These are phyloP conservation scores for Waltergamsia citrina DNA, from an alignment of 2,329 filamentous ascomycete genomes.

Conservation along the genomic window DNA sequence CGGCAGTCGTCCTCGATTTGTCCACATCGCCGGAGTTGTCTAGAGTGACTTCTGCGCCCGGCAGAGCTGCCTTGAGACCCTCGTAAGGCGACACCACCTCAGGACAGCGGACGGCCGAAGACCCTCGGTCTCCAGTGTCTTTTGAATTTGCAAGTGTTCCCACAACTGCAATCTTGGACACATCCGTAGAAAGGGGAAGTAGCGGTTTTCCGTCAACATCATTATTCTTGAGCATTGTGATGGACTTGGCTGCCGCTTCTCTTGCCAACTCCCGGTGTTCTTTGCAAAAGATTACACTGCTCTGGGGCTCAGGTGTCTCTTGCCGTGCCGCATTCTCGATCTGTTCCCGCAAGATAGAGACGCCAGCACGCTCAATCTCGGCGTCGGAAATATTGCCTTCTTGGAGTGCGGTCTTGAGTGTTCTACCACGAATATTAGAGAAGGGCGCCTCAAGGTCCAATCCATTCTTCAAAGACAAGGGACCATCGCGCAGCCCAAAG, in stretches of 20 bases:
- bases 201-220: background rate
- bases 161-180: slow-evolving; percentile 8
- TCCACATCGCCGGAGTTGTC: slow-evolving; percentile 4
- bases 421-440: slow-evolving; percentile 3
- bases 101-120: slow-evolving; percentile 8
- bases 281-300: slow-evolving; percentile 8
- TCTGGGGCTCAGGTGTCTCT: background rate
- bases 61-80: slow-evolving; percentile 6
- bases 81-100: slow-evolving; percentile 6
- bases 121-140: slow-evolving; percentile 11
- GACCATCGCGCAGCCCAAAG: slow-evolving; percentile 9
- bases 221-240: slow-evolving; percentile 12
- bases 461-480: slow-evolving; percentile 9
- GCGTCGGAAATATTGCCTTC: background rate
- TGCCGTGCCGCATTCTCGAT: slow-evolving; percentile 4
- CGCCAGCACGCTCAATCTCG: slow-evolving; percentile 5
- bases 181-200: slow-evolving; percentile 1
- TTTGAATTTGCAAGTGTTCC: slow-evolving; percentile 9
- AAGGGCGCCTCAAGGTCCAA: slow-evolving; percentile 13
- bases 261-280: slow-evolving; percentile 9
- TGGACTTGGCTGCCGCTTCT: slow-evolving; percentile 9
- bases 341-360: slow-evolving; percentile 5
- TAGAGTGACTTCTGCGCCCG: slow-evolving; percentile 1
- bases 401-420: slow-evolving; percentile 4
- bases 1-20: background rate